These are phyloP conservation scores for Plasmodium gallinaceum DNA, from an alignment of 169 alveolate species.

Conservation along the genomic window DNA sequence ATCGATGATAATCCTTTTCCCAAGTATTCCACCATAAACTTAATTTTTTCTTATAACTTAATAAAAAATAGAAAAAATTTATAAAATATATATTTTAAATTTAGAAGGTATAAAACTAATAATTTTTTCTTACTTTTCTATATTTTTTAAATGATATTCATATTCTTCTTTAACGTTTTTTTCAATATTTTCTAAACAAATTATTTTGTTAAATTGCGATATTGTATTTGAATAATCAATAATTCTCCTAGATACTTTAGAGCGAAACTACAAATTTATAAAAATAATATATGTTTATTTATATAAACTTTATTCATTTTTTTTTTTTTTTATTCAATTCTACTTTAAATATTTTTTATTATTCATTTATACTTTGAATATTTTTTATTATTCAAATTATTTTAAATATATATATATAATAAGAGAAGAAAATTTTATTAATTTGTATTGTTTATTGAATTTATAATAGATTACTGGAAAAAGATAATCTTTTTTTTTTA, in stretches of 20 bases:
- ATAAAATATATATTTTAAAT: background rate
- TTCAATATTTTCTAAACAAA: constrained; percentile 10
- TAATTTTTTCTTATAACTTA: constrained; percentile 36
- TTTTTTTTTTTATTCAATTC: no score
- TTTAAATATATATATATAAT: no score
- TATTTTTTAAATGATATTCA: constrained; percentile 39
- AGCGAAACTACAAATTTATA: constrained; percentile 43
- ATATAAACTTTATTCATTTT: no score
- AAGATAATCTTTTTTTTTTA: no score
- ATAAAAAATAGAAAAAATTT: background rate
- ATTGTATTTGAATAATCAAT: constrained; percentile 41
- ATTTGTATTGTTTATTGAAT: no score
- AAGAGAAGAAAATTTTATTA: no score
- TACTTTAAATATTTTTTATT: no score
- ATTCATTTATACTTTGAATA: no score
- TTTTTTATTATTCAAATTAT: no score
- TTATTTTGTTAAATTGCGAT: constrained; percentile 30
- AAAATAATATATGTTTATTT: background rate
- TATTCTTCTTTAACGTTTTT: constrained; percentile 8
- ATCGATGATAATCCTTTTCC: constrained; percentile 58
- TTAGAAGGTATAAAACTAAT: background rate
- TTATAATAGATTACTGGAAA: no score
- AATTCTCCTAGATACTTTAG: constrained; percentile 58
- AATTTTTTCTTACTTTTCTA: constrained; percentile 28
- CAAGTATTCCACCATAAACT: constrained; percentile 61